Conservation (phyloP, 805 yeast species). For the Brettanomyces bruxellensis region DNA sequence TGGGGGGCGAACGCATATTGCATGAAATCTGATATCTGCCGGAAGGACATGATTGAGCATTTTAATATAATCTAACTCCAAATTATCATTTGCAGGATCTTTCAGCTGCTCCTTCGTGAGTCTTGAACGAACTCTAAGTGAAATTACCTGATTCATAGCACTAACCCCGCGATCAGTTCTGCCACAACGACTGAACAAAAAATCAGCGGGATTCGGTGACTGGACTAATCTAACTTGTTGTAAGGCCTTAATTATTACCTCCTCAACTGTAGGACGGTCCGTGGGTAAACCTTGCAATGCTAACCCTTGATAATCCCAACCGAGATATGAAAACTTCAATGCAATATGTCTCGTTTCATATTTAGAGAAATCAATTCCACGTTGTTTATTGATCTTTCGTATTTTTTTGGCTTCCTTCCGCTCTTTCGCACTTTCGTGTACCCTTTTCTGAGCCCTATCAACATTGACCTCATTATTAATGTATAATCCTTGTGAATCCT, state of each 20-base stretch:
- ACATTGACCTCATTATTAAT: background rate
- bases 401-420: background rate
- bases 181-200: slow-evolving; percentile 83
- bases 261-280: slow-evolving; percentile 82
- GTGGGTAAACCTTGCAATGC: slow-evolving; percentile 73
- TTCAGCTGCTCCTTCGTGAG: slow-evolving; percentile 54
- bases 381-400: slow-evolving; percentile 21
- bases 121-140: slow-evolving; percentile 65
- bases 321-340: slow-evolving; percentile 74
- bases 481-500: slow-evolving; percentile 18
- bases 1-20: slow-evolving; percentile 79
- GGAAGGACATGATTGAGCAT: slow-evolving; percentile 75
- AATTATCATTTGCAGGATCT: slow-evolving; percentile 44
- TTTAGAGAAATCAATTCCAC: slow-evolving; percentile 56
- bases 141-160: slow-evolving; percentile 91
- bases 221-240: slow-evolving; percentile 57
- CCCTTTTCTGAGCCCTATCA: background rate
- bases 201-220: slow-evolving; percentile 48
- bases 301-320: slow-evolving; percentile 92
- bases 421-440: background rate
- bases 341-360: slow-evolving; percentile 65
- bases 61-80: slow-evolving; percentile 69
- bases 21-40: slow-evolving; percentile 71
- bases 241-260: slow-evolving; percentile 63
- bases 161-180: slow-evolving; percentile 95